Conservation (phyloP, 2,329 filamentous ascomycete genomes). For the Pezicula carpinea region DNA sequence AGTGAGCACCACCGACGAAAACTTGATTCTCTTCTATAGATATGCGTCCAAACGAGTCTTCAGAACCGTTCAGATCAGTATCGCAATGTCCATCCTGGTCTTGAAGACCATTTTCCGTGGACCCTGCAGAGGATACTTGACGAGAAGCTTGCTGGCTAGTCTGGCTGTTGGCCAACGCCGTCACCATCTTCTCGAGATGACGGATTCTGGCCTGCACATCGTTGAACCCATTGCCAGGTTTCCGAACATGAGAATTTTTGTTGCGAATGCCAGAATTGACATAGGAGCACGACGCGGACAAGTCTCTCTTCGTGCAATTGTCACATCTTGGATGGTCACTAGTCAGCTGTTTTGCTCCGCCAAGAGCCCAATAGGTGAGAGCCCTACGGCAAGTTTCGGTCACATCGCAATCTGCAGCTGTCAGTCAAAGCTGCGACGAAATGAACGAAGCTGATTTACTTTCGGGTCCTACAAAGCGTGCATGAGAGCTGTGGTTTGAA, state of each 20-base stretch:
- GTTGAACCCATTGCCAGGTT: conserved; percentile 23
- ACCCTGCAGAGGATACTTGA: neutral
- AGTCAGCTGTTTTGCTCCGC: too few species aligned
- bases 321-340: conserved; percentile 29
- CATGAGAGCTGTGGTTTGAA: conserved; percentile 24
- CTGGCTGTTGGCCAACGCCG: conserved; percentile 42
- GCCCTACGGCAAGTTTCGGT: conserved; percentile 38
- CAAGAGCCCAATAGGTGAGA: too few species aligned
- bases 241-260: conserved; percentile 11
- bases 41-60: conserved; percentile 18
- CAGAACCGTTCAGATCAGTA: neutral
- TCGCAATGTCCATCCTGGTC: neutral
- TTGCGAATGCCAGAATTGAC: conserved; percentile 37
- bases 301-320: conserved; percentile 47
- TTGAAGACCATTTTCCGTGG: neutral
- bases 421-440: neutral
- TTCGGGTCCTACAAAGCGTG: conserved; percentile 21
- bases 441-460: conserved; percentile 11
- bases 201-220: conserved; percentile 49
- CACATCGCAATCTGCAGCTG: conserved; percentile 39
- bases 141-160: conserved; percentile 5
- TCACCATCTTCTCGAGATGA: conserved; percentile 51
- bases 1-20: conserved; percentile 53
- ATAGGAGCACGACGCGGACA: conserved; percentile 43
- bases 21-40: conserved; percentile 30